Evolutionary conservation across 2,329 filamentous ascomycete species (phyloP), one percentile per base, ranked within the genome.

Genomic region (Aspergillus neoniger): DNA sequence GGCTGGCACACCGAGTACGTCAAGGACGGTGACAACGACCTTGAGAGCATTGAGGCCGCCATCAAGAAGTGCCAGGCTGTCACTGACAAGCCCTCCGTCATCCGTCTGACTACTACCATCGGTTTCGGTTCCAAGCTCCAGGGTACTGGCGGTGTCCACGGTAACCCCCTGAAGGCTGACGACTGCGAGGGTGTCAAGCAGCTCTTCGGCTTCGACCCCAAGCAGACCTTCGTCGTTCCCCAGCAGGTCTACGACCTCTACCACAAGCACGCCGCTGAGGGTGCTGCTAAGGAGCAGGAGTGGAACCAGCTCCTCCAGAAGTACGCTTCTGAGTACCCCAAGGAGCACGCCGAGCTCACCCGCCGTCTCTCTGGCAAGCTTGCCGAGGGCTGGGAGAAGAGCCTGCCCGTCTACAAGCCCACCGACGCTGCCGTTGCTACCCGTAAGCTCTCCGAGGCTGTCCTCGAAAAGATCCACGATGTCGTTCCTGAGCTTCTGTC

Each of bases 71-170:
- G 88, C 78, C 88, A 94, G 84, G 83, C 88, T 68, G 90, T 96
- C 80, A 98, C 88, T 80, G 87, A 98, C 86, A 99, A 98, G 90
- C 95, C 95, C 66, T 90, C 93, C 63, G 83, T 99, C 74, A 97
- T 99, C 85, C 93, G 96, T 85, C 88, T 99, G 72, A 92, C 88
- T 77, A 99, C 95, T 76, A 98, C 91, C 79, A 99, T 99, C 76
- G 95, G 95, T 74, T 99, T 89, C 81, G 95, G 95, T 72, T 98
- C 95, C 71, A 87, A 90, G 80, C 87, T 95, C 73, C 87, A 96
- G 84, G 95, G 95, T 74, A 98, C 95, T 70, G 90, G 91, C 78
- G 91, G 91, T 79, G 95, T 99, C 65, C 95, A 99, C 86, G 95
- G 95, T 71, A 92, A 94, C 78, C 90, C 95, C 64, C 87, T 99